These are phyloP conservation scores for Candida golubevii DNA, from an alignment of 805 yeast genomes.

Conservation along the genomic window DNA sequence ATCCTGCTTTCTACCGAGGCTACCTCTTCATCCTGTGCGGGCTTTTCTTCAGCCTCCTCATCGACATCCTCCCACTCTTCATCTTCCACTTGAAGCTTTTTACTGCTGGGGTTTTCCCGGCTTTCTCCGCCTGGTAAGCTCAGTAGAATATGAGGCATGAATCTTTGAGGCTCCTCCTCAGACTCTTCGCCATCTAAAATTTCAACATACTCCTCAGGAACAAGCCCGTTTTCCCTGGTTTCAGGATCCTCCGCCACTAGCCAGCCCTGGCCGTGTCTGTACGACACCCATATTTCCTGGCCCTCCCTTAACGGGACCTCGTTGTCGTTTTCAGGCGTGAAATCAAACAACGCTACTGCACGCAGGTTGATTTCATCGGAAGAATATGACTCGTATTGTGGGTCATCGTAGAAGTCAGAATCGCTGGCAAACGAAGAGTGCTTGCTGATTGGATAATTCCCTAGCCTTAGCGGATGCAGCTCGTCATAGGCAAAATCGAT, in stretches of 20 bases:
- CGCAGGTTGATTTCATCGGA: conserved; percentile 41
- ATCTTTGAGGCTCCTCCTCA: conserved; percentile 43
- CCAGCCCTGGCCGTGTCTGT: conserved; percentile 98
- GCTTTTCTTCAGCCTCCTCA: conserved; percentile 15
- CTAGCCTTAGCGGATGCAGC: conserved; percentile 67
- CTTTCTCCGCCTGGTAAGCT: conserved; percentile 10
- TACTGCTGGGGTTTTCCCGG: too few relatives aligned
- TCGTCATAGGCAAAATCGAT: conserved; percentile 80
- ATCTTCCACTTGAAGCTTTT: conserved; percentile 12
- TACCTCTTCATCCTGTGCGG: background rate
- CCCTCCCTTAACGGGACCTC: conserved; percentile 78
- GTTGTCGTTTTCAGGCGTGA: conserved; percentile 90
- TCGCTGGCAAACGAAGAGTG: conserved; percentile 9
- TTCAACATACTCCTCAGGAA: conserved; percentile 92
- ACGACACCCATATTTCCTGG: conserved; percentile 78
- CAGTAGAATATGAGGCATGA: conserved; percentile 36
- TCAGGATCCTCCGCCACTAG: conserved; percentile 81
- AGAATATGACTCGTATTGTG: conserved; percentile 10
- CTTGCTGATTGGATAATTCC: conserved; percentile 26
- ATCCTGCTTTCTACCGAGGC: background rate
- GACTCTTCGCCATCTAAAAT: conserved; percentile 29
- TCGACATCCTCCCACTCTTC: conserved; percentile 28
- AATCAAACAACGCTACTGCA: conserved; percentile 87
- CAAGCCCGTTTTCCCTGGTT: conserved; percentile 81
- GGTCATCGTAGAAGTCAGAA: conserved; percentile 10